phyloP scores from a whole-genome alignment of 1,284 basidiomycete species.

The Megacollybia platyphylla region DNA sequence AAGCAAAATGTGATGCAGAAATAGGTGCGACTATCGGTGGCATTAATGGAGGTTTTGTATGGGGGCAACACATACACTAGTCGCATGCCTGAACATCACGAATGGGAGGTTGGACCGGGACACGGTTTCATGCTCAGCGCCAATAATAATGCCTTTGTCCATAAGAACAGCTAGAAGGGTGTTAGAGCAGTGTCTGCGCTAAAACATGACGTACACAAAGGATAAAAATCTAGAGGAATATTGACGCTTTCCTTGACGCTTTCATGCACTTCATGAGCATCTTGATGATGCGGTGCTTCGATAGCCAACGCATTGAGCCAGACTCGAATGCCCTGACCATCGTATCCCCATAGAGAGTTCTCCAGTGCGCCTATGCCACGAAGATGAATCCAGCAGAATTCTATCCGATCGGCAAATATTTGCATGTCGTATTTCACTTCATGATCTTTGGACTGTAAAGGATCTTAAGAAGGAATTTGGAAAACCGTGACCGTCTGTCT shows the following conservation, averaged over 20 bases:
- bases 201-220: constrained; percentile 62
- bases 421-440: constrained; percentile 98
- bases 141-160: constrained; percentile 98
- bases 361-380: constrained; percentile 87
- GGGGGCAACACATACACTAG: constrained; percentile 49
- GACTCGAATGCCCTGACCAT: constrained; percentile 79
- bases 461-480: constrained; percentile 5
- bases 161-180: constrained; percentile 72
- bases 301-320: constrained; percentile 95
- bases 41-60: constrained; percentile 2
- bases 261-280: constrained; percentile 31
- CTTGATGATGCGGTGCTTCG: constrained; percentile 36
- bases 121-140: constrained; percentile 82
- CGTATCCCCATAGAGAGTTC: constrained; percentile 96
- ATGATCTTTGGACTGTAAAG: constrained; percentile 56
- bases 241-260: constrained; percentile 87
- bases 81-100: constrained; percentile 84
- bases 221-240: constrained; percentile 89
- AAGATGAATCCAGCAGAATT: constrained; percentile 98
- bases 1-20: constrained; percentile 85
- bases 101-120: constrained; percentile 75
- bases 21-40: constrained; percentile 69
- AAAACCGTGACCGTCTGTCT: constrained; percentile 6
- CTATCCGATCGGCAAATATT: constrained; percentile 89
- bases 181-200: constrained; percentile 3